Evolutionary conservation across 441 rosid species (phyloP).

Genomic region (Isatis lusitanica): DNA sequence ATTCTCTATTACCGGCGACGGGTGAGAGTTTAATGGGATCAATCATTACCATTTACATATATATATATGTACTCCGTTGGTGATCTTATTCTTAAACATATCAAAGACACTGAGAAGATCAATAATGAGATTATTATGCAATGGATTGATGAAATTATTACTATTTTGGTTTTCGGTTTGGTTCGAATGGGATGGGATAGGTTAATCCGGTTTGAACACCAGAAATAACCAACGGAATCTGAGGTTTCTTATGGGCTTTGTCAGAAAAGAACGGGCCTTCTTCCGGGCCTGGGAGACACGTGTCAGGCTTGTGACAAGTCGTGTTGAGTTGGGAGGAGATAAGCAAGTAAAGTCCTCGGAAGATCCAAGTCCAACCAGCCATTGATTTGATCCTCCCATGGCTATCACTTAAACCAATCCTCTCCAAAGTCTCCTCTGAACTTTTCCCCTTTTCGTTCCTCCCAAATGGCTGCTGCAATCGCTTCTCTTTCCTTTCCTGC

Average conservation of each 20-base stretch:
- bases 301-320: conserved; percentile 21
- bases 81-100: conserved; percentile 1
- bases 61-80: neutral
- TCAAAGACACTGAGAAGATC: neutral
- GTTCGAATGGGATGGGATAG: no score
- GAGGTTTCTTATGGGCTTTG: neutral
- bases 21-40: neutral
- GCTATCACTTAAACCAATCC: conserved; percentile 15
- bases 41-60: neutral
- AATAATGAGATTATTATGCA: neutral
- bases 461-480: conserved; percentile 76
- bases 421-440: neutral
- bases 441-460: neutral
- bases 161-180: no score
- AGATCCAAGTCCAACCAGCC: conserved; percentile 31
- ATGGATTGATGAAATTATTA: neutral
- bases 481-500: conserved; percentile 36
- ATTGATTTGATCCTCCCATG: neutral
- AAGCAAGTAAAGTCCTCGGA: conserved; percentile 45
- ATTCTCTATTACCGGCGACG: neutral
- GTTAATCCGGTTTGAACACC: no score
- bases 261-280: neutral
- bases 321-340: conserved; percentile 36
- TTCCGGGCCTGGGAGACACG: conserved; percentile 14
- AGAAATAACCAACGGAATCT: neutral